These are phyloP conservation scores for Omphalea diandra DNA, from an alignment of 441 rosid genomes.

Conservation along the genomic window DNA sequence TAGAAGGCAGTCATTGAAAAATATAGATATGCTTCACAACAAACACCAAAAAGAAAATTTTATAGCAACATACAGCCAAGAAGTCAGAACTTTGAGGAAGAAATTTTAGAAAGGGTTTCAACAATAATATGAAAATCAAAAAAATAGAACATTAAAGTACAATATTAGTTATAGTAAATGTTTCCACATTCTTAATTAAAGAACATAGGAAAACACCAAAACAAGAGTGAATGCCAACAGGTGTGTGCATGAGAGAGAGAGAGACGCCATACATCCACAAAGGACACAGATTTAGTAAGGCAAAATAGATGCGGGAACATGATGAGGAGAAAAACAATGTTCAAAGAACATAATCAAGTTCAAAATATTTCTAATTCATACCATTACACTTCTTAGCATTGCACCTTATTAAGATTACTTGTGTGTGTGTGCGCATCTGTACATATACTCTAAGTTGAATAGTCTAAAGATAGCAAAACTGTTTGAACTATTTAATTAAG, in stretches of 20 bases:
- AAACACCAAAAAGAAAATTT: too few species aligned
- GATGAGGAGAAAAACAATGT: too few species aligned
- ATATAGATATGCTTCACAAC: too few species aligned
- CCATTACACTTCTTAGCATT: neutral
- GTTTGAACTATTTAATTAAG: neutral
- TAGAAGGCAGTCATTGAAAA: slow-evolving; percentile 12
- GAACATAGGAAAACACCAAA: neutral
- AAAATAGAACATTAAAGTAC: neutral
- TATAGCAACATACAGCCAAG: too few species aligned
- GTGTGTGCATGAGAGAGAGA: neutral
- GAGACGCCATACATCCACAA: neutral
- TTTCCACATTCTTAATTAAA: neutral
- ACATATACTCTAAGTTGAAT: too few species aligned
- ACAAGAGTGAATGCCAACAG: too few species aligned
- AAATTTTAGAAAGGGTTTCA: neutral
- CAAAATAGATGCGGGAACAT: neutral
- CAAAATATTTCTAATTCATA: neutral
- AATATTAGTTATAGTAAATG: neutral
- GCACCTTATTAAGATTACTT: neutral
- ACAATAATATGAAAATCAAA: neutral
- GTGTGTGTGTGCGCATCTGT: too few species aligned
- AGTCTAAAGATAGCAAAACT: neutral
- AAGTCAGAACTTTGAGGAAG: too few species aligned
- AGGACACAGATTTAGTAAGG: neutral
- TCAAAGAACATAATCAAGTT: too few species aligned